These are phyloP conservation scores for Candida pseudoglaebosa DNA, from an alignment of 805 yeast genomes.

Conservation along the genomic window DNA sequence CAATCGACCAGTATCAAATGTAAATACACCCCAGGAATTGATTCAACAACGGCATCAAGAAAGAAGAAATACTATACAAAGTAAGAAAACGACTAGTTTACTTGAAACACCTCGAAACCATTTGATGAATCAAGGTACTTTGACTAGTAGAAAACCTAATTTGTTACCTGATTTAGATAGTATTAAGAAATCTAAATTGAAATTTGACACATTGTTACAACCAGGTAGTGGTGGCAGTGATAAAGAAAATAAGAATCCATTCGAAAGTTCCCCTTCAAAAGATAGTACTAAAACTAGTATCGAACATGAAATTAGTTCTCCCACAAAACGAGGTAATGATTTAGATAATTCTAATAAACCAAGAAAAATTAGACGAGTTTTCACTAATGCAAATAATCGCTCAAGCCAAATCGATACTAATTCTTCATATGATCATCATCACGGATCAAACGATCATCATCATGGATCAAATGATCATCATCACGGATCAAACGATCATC, in stretches of 20 bases:
- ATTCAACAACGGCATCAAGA: conserved; percentile 34
- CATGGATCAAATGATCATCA: too few relatives aligned
- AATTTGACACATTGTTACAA: conserved; percentile 11
- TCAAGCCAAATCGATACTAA: too few relatives aligned
- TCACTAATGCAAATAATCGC: conserved; percentile 17
- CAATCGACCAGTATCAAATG: neutral
- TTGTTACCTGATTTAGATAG: conserved; percentile 17
- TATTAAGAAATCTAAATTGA: conserved; percentile 14
- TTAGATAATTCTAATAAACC: conserved; percentile 5
- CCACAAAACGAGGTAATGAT: conserved; percentile 6
- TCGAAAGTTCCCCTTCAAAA: conserved; percentile 14
- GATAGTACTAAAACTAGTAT: conserved; percentile 4
- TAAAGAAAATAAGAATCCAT: conserved; percentile 15
- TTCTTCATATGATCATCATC: too few relatives aligned
- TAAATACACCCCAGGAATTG: conserved; percentile 8
- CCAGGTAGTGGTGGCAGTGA: conserved; percentile 8
- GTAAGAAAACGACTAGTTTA: conserved; percentile 7
- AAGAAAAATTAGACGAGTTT: conserved; percentile 18
- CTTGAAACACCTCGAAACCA: conserved; percentile 11
- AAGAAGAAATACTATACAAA: conserved; percentile 23
- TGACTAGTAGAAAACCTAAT: conserved; percentile 9
- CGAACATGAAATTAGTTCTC: conserved; percentile 4
- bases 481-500: too few relatives aligned
- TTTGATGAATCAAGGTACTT: conserved; percentile 1
- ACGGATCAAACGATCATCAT: too few relatives aligned